A percentile compares a stretch with the other conserved stretches of the same genome.
Conservation (phyloP, 2,329 filamentous ascomycete genomes). For the Penicillium italicum region DNA sequence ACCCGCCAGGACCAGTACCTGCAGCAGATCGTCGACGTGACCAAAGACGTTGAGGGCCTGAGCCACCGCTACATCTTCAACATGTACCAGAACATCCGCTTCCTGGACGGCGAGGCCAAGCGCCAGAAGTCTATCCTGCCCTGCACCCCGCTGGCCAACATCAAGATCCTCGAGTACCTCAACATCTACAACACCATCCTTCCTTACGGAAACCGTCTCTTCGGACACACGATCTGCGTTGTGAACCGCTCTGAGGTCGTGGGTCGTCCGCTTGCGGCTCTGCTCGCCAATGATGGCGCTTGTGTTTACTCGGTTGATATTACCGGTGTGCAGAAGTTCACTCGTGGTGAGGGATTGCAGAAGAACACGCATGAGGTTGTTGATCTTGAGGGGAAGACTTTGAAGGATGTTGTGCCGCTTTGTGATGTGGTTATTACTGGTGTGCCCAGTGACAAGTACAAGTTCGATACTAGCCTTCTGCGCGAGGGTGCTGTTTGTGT, state of each 20-base stretch:
- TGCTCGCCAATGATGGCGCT: slow-evolving; percentile 93
- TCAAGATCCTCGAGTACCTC: slow-evolving; percentile 95
- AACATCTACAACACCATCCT: slow-evolving; percentile 96
- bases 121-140: slow-evolving; percentile 90
- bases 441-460: slow-evolving; percentile 82
- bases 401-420: slow-evolving; percentile 77
- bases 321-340: slow-evolving; percentile 87
- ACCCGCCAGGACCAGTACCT: slow-evolving; percentile 88
- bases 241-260: slow-evolving; percentile 97
- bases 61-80: slow-evolving; percentile 95
- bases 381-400: slow-evolving; percentile 72
- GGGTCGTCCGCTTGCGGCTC: slow-evolving; percentile 82
- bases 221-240: slow-evolving; percentile 90
- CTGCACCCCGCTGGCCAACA: slow-evolving; percentile 90
- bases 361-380: slow-evolving; percentile 81
- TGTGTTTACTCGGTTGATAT: slow-evolving; percentile 94
- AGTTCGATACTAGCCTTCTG: slow-evolving; percentile 78
- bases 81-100: slow-evolving; percentile 99
- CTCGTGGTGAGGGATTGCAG: slow-evolving; percentile 79
- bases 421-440: slow-evolving; percentile 95
- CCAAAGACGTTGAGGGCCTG: slow-evolving; percentile 94
- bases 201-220: slow-evolving; percentile 86
- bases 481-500: slow-evolving; percentile 95
- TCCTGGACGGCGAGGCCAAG: slow-evolving; percentile 64
- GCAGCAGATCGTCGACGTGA: slow-evolving; percentile 84